Percentiles rank a stretch among this genome's conserved stretches.
phyloP scores from a whole-genome alignment of 108 stramenopile genomes.

The Discostella pseudostelligera region DNA sequence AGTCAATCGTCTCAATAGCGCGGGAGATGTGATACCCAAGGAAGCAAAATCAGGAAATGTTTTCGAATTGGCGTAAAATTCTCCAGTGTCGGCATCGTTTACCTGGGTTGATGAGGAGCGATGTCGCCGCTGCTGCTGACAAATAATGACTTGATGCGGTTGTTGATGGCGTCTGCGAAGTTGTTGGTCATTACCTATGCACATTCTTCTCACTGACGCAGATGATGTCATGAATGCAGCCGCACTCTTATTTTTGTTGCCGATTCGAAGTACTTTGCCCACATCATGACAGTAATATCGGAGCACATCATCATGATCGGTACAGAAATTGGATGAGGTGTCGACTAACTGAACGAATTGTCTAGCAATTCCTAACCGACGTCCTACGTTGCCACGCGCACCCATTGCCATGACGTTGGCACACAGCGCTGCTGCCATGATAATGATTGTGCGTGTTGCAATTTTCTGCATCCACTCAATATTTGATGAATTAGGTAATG shows the following conservation, averaged over 20 bases:
- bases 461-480: background rate
- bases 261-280: slow-evolving; percentile 4
- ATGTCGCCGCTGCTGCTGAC: slow-evolving; percentile 1
- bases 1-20: slow-evolving; percentile 60
- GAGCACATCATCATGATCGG: too few relatives aligned
- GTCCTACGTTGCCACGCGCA: too few relatives aligned
- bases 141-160: background rate
- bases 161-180: background rate
- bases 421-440: too few relatives aligned
- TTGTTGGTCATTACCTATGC: background rate
- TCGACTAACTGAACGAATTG: too few relatives aligned
- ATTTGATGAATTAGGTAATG: background rate
- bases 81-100: slow-evolving; percentile 31
- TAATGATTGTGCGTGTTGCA: too few relatives aligned
- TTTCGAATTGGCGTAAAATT: slow-evolving; percentile 47
- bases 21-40: slow-evolving; percentile 65
- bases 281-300: background rate
- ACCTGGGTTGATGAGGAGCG: slow-evolving; percentile 16
- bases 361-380: too few relatives aligned
- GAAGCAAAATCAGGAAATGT: slow-evolving; percentile 55
- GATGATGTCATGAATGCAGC: background rate
- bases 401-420: too few relatives aligned
- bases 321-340: too few relatives aligned
- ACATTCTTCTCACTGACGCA: background rate
- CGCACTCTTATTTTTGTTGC: background rate